Conservation (phyloP, 768 basidiomycete genomes). For the Mycena leptocephala region DNA sequence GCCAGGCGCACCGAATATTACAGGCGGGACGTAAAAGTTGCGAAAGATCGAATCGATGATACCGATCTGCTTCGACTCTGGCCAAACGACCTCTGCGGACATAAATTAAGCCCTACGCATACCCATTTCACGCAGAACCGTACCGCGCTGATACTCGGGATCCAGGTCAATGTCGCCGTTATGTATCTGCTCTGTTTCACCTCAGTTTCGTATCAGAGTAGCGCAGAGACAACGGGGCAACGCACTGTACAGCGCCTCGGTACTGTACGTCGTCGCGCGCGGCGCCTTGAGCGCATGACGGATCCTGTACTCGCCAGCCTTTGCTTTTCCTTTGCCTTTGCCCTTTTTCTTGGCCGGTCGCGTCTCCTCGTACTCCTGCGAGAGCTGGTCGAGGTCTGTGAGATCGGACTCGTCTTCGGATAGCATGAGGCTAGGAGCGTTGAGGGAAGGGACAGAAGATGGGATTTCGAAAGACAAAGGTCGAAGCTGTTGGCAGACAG, state of each 20-base stretch:
- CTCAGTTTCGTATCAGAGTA: background rate
- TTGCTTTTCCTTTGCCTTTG: constrained; percentile 9
- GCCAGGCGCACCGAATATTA: constrained; percentile 74
- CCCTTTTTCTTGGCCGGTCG: background rate
- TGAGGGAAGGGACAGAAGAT: background rate
- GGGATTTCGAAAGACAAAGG: background rate
- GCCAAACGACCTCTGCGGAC: constrained; percentile 83
- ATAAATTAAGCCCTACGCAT: background rate
- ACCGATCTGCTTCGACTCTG: constrained; percentile 80
- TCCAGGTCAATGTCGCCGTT: constrained; percentile 77
- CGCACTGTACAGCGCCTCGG: constrained; percentile 49
- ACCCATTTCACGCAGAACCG: constrained; percentile 1
- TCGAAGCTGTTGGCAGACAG: background rate
- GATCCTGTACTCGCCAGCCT: constrained; percentile 27
- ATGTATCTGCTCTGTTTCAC: constrained; percentile 73
- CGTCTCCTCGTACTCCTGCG: background rate
- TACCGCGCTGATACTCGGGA: constrained; percentile 87
- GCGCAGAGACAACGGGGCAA: background rate
- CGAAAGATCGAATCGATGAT: constrained; percentile 85
- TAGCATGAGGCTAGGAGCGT: background rate
- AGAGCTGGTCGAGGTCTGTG: background rate
- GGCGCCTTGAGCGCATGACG: constrained; percentile 56
- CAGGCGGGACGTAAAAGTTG: constrained; percentile 84
- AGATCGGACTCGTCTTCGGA: background rate
- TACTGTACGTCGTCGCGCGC: constrained; percentile 61